Evolutionary conservation across 2,329 filamentous ascomycete genomes (phyloP), one percentile per base, ranked within the genome.

Genomic region (Graphilbum fragrans): DNA sequence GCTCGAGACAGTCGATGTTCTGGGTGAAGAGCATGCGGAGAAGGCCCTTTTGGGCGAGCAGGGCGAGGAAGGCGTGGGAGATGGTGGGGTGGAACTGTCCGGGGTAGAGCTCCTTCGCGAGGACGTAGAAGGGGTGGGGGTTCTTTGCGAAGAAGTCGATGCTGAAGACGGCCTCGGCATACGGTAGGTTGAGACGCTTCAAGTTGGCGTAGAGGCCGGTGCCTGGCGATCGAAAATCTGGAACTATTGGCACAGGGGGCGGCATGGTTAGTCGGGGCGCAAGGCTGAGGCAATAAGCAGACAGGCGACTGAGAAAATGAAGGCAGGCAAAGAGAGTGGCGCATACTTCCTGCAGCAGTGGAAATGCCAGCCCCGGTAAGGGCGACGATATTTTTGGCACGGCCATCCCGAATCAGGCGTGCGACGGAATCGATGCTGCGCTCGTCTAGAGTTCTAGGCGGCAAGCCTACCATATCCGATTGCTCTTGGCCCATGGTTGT

Each of bases 1-100:
- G 77, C 62, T 98, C 92, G 12, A 98, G 71, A 53, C 87, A 94
- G 63, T 98, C 92, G 50, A 98, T 96, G 55, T 98, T 98, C 57
- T 98, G 92, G 0, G 92, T 95, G 60, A 96, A 98, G 41, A 92
- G 74, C 67, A 87, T 92, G 49, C 82, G 66, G 20, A 98, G 66
- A 33, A 90, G 66, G 4, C 76, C 77, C 62, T 93, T 94, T 45
- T 79, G 67, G 43, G 88, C 74, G 16, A 96, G 76, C 20, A 98
- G 67, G 14, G 77, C 72, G 53, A 98, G 80, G 61, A 98, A 98
- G 29, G 77, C 81, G 62, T 98, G 92, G 2, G 87, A 83, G 41
- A 96, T 69, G 2, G 92, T 98, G 0, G 92, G 92, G 41, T 80
- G 72, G 64, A 84, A 95, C 53, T 82, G 82, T 17, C 88, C 90